Base-by-base conservation (phyloP, 2,329 filamentous ascomycete genomes). In the Emmonsiellopsis sp. region DNA sequence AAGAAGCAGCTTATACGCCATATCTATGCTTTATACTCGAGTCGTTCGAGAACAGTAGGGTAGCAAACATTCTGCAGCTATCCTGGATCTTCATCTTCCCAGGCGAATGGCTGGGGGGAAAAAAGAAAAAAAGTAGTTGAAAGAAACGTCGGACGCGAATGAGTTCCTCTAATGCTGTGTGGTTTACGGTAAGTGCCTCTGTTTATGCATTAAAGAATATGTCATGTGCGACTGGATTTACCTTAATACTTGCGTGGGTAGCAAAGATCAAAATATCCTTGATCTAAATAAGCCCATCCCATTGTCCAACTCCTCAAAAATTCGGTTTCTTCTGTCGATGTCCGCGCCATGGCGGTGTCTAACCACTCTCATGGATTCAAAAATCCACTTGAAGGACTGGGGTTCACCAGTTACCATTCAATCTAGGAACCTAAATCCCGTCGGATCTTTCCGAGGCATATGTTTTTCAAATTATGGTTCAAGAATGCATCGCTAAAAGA, bases 21-120 rank as follows among this genome's bases (percentile, higher is more conserved):
- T 44, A 33, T 47, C 40, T 36, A 45, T 43, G 32, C 42, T 31
- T 40, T 46, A 40, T 52, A 51, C 46, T 34, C 40, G 27, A 47
- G 33, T 42, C 36, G 39, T 49, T 49, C 49, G 33, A 48, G 51
- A 31, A 54, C 36, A 14, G 31, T 44, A 45, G 36, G 34, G 52
- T 48, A 56, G 48, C 53, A 56, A 52, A 53, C 47, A 53, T 53
- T 54, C 44, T 53, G 53, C 56, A 55, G 42, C 33, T 37, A 47
- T 44, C 55, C 53, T 17, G 33, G 17, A 46, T 11, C 21, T 33
- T 32, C 31, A 10, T 11, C 10, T n/a, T 17, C 11, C n/a, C 11
- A 37, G 27, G 6, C n/a, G 13, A 39, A 49, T 39, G 3, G 40
- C 13, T 8, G 34, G 34, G 36, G 5, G 32, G 11, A 36, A 49